Conservation (phyloP, 805 yeast genomes). For the Ogataea ganodermae region DNA sequence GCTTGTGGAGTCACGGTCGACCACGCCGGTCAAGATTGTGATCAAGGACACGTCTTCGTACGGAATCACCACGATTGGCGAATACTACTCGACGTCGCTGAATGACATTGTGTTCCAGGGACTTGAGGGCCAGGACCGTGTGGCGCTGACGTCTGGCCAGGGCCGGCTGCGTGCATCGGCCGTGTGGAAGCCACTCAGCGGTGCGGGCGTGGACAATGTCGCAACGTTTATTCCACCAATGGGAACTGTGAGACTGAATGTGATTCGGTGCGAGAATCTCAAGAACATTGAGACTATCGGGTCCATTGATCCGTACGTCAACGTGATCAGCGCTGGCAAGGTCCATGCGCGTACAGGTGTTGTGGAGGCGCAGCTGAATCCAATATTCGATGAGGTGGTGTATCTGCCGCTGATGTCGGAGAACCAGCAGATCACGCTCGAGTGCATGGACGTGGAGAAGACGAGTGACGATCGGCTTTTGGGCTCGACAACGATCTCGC, state of each 20-base stretch:
- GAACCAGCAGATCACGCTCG: conserved; percentile 58
- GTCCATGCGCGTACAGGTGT: conserved; percentile 55
- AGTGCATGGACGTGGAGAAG: conserved; percentile 67
- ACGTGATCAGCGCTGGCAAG: conserved; percentile 59
- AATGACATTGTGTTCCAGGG: conserved; percentile 56
- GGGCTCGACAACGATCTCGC: conserved; percentile 57
- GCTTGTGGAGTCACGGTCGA: conserved; percentile 60
- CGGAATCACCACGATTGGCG: conserved; percentile 52
- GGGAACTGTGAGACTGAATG: conserved; percentile 64
- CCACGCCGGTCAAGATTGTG: conserved; percentile 53
- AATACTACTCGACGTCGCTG: conserved; percentile 50
- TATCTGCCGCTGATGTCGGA: conserved; percentile 64
- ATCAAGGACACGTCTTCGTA: conserved; percentile 62
- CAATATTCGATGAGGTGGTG: conserved; percentile 58
- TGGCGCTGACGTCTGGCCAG: conserved; percentile 48
- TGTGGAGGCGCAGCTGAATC: conserved; percentile 54
- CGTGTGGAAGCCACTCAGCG: conserved; percentile 69
- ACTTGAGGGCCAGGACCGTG: conserved; percentile 50
- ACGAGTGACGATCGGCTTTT: conserved; percentile 61
- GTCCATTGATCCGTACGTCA: conserved; percentile 73
- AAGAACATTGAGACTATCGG: conserved; percentile 67
- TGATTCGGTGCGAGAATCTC: conserved; percentile 54
- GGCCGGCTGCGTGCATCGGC: conserved; percentile 59
- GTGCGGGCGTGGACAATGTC: conserved; percentile 46
- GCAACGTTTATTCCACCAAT: conserved; percentile 56